Conservation (phyloP, 805 yeast species). For the Sugiyamaella smithiae region DNA sequence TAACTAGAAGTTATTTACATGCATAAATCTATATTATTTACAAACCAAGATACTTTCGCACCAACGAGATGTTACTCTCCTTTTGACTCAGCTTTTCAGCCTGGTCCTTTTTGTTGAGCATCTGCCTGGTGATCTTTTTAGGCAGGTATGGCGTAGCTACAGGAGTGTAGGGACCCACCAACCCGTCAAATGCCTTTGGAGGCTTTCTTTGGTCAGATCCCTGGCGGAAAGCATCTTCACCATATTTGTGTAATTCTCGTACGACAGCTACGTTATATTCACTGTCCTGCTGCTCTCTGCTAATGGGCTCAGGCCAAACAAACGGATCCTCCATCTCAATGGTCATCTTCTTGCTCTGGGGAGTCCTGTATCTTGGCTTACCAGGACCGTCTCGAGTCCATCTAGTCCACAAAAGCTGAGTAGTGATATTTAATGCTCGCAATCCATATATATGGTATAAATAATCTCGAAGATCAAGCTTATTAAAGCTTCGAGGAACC, state of each 20-base stretch:
- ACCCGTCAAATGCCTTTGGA: slow-evolving; percentile 70
- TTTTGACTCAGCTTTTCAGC: slow-evolving; percentile 31
- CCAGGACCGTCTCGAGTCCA: slow-evolving; percentile 58
- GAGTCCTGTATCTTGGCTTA: slow-evolving; percentile 67
- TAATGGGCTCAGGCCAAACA: slow-evolving; percentile 76
- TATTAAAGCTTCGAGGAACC: slow-evolving; percentile 92
- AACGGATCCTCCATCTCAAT: slow-evolving; percentile 95
- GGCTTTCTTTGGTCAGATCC: slow-evolving; percentile 74
- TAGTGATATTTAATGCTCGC: slow-evolving; percentile 83
- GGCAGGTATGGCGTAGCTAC: slow-evolving; percentile 68
- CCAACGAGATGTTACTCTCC: slow-evolving; percentile 35
- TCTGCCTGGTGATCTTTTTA: slow-evolving; percentile 42
- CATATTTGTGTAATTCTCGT: slow-evolving; percentile 50
- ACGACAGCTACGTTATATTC: slow-evolving; percentile 35
- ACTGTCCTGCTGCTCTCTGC: slow-evolving; percentile 36
- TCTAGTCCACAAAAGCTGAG: slow-evolving; percentile 74
- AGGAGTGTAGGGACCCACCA: slow-evolving; percentile 55
- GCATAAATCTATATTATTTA: slow-evolving; percentile 18
- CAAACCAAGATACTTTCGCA: slow-evolving; percentile 40
- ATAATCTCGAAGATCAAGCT: slow-evolving; percentile 91
- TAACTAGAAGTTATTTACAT: slow-evolving; percentile 13
- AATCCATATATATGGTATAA: slow-evolving; percentile 86
- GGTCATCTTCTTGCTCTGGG: slow-evolving; percentile 93
- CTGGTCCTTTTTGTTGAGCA: slow-evolving; percentile 45
- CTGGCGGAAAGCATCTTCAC: slow-evolving; percentile 47